A percentile compares a stretch with the other conserved stretches of the same genome.
These are phyloP conservation scores for Ziziphus jujuba DNA, from an alignment of 306 rosid genomes.

Conservation along the genomic window DNA sequence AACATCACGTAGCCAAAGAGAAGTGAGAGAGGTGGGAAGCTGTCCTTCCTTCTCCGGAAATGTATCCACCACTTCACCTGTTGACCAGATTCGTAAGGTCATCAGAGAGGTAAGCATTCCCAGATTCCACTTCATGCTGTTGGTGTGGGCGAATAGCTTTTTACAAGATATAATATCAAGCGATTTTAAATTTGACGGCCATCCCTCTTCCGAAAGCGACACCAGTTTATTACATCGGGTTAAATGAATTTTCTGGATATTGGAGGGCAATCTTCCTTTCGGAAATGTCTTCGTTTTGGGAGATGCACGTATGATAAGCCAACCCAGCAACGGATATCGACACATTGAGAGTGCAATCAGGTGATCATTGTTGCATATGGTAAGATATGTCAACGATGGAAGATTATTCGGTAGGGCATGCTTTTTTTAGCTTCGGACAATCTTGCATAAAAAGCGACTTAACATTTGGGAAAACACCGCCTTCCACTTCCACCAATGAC, in stretches of 20 bases:
- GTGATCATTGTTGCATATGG: too few relatives aligned
- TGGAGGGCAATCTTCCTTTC: conserved; percentile 14
- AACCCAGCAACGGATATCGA: not conserved
- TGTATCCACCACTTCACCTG: conserved; percentile 7
- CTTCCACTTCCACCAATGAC: not conserved
- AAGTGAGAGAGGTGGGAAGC: too few relatives aligned
- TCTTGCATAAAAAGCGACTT: not conserved
- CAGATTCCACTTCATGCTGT: conserved; percentile 26
- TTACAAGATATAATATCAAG: not conserved
- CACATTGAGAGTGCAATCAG: too few relatives aligned
- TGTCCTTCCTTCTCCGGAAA: conserved; percentile 18
- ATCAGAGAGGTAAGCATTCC: not conserved
- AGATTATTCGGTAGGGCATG: too few relatives aligned
- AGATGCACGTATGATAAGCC: not conserved
- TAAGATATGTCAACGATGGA: too few relatives aligned
- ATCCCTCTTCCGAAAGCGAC: conserved; percentile 18
- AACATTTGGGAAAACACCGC: not conserved
- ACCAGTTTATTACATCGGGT: conserved; percentile 21
- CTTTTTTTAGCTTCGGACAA: not conserved
- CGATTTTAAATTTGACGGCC: not conserved
- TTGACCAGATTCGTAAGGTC: too few relatives aligned
- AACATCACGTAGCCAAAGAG: too few relatives aligned
- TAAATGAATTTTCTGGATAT: fast-evolving
- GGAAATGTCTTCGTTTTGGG: conserved; percentile 1
- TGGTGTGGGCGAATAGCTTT: conserved; percentile 1